Base-by-base conservation (phyloP, 495 filamentous ascomycete species). In the Aspergillus baeticus region DNA sequence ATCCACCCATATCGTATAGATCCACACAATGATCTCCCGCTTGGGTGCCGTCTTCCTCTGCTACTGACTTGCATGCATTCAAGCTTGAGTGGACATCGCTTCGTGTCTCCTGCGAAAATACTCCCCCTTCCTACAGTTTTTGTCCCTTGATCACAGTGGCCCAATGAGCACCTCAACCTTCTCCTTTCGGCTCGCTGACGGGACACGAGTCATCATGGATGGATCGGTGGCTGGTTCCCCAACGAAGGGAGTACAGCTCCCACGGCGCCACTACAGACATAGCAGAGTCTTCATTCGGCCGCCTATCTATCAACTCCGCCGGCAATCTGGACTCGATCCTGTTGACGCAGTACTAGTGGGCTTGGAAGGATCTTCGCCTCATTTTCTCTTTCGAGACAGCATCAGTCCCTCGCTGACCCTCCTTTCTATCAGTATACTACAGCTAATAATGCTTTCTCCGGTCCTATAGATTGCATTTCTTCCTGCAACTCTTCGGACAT, bases 401-500 rank as follows among this genome's bases (percentile, higher is more conserved):
- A 55, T 48, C 14, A 54, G 53, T 63, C 56, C 60, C 57, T 59
- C 42, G 54, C 55, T 58, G 52, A 52, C 55, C 56, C 51, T 60
- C 46, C 58, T 57, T 47, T 21, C 55, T 55, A 35, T 45, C 54
- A 48, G 57, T 61, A 65, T 61, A 65, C 59, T 56, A 61, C 55
- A 35, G 31, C 45, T 54, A 49, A 65, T 58, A 56, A 56, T 63
- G 51, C 57, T 53, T 53, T 41, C 26, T 55, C 56, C 46, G 41
- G 49, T 31, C 35, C 42, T 51, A 31, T 48, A 48, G 46, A 51
- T 36, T 56, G 46, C 54, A 41, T 42, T 54, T 58, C 57, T 51
- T 61, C 55, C 58, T 65, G 59, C 62, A 59, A 22, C 46, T 57
- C 31, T 57, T 62, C 59, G 62, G 56, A 59, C 50, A 64, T 56